phyloP scores from a whole-genome alignment of 2,329 filamentous ascomycete genomes.

The Cladosporium cucumerinum region DNA sequence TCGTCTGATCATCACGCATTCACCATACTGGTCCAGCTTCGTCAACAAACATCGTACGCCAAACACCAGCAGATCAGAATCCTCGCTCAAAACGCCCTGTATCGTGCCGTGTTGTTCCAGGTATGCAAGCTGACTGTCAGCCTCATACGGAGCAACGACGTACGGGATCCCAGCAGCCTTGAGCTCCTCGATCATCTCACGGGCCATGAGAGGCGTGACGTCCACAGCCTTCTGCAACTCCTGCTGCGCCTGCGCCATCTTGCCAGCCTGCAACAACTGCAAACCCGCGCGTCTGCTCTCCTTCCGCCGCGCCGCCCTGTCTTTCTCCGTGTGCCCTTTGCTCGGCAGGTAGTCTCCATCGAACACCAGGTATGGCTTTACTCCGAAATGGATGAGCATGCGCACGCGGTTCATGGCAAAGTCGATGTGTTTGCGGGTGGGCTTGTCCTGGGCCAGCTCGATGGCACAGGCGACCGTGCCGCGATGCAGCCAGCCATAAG shows the following conservation, averaged over 20 bases:
- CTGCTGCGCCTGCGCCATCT: slow-evolving; percentile 71
- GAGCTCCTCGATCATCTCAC: slow-evolving; percentile 84
- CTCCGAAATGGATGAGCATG: slow-evolving; percentile 90
- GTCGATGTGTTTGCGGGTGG: slow-evolving; percentile 83
- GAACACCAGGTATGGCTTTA: slow-evolving; percentile 93
- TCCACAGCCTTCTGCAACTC: slow-evolving; percentile 95
- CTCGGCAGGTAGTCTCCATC: slow-evolving; percentile 94
- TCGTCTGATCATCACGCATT: slow-evolving; percentile 87
- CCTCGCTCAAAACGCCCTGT: slow-evolving; percentile 86
- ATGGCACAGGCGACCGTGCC: slow-evolving; percentile 86
- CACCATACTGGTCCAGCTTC: slow-evolving; percentile 90
- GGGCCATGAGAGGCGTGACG: slow-evolving; percentile 93
- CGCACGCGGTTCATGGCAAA: slow-evolving; percentile 85
- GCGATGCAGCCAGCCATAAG: slow-evolving; percentile 96
- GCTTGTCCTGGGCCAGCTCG: slow-evolving; percentile 83
- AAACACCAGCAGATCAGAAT: slow-evolving; percentile 94
- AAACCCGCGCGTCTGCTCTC: slow-evolving; percentile 73
- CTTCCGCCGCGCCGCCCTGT: slow-evolving; percentile 70
- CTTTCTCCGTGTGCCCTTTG: slow-evolving; percentile 81
- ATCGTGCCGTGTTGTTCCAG: slow-evolving; percentile 82
- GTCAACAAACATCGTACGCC: slow-evolving; percentile 87
- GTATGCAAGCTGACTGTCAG: slow-evolving; percentile 94
- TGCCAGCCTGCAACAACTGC: slow-evolving; percentile 77
- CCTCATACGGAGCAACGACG: slow-evolving; percentile 94
- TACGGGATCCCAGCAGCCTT: slow-evolving; percentile 78